Percentiles rank a stretch among this genome's conserved stretches.
Evolutionary conservation across 2,329 filamentous ascomycete species (phyloP).

Genomic region (Dichotomopilus funicola): DNA sequence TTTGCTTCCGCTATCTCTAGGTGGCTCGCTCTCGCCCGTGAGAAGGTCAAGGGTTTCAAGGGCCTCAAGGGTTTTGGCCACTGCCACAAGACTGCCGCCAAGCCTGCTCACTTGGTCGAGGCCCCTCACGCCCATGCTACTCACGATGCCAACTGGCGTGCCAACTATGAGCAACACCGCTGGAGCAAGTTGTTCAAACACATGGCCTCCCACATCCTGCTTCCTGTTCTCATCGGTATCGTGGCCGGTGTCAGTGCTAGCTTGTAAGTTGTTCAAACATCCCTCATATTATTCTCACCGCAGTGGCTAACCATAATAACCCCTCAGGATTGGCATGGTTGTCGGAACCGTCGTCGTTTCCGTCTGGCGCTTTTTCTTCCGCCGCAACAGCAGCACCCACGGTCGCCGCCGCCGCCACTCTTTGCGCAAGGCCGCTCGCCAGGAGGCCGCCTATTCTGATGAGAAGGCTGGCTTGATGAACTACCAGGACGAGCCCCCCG

Average conservation of each 20-base stretch:
- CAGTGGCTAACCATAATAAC: not conserved
- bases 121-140: constrained; percentile 16
- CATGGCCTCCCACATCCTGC: constrained; percentile 55
- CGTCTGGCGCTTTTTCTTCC: constrained; percentile 46
- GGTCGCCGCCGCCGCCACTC: constrained; percentile 25
- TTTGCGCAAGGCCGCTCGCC: constrained; percentile 30
- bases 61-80: constrained; percentile 31
- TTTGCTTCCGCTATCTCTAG: constrained; percentile 48
- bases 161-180: constrained; percentile 24
- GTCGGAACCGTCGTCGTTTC: constrained; percentile 56
- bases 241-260: constrained; percentile 62
- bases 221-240: constrained; percentile 63
- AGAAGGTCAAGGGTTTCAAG: constrained; percentile 35
- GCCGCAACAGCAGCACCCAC: constrained; percentile 23
- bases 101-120: not conserved
- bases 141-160: constrained; percentile 20
- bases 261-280: constrained; percentile 37
- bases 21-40: constrained; percentile 45
- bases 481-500: constrained; percentile 28
- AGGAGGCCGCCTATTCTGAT: constrained; percentile 32
- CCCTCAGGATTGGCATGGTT: constrained; percentile 53
- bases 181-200: constrained; percentile 47
- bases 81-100: constrained; percentile 30
- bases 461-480: constrained; percentile 47
- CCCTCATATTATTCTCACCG: not conserved